phyloP scores from a whole-genome alignment of 2,329 filamentous ascomycete genomes.

The Aureobasidium uvarum region DNA sequence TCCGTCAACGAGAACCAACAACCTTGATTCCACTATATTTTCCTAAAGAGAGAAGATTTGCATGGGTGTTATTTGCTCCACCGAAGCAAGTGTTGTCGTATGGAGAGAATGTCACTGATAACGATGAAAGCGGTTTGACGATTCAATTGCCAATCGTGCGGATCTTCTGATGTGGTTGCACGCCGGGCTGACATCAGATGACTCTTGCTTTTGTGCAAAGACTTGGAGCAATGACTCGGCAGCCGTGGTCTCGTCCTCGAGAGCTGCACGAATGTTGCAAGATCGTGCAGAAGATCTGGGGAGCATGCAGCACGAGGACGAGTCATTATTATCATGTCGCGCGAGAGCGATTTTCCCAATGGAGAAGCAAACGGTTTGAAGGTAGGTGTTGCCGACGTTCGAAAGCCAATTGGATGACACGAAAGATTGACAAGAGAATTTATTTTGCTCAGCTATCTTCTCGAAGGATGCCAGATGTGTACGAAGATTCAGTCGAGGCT shows the following conservation, averaged over 20 bases:
- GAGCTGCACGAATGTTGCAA: conserved; percentile 10
- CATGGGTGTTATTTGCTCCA: not conserved
- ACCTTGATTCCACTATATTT: not conserved
- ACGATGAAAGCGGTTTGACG: not conserved
- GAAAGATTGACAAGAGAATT: not conserved
- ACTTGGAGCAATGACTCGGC: not conserved
- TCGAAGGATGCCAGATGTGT: not conserved
- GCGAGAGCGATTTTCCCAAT: not conserved
- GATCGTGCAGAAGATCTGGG: conserved; percentile 10
- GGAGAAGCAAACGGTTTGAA: not conserved
- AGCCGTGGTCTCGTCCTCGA: not conserved
- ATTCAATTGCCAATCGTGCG: conserved; percentile 7
- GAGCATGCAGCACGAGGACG: conserved; percentile 4
- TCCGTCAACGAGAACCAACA: not conserved
- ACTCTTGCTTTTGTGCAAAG: not conserved
- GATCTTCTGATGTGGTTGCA: not conserved
- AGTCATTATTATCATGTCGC: not conserved
- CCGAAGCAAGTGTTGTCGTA: not conserved
- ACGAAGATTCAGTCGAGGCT: conserved; percentile 13
- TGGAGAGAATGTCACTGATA: not conserved
- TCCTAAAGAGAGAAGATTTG: not conserved
- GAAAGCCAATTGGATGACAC: not conserved
- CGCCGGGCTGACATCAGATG: conserved; percentile 16
- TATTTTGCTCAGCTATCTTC: conserved; percentile 14
- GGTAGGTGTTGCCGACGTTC: not conserved